Evolutionary conservation across 805 yeast species (phyloP).

Genomic region (Pichia exigua): DNA sequence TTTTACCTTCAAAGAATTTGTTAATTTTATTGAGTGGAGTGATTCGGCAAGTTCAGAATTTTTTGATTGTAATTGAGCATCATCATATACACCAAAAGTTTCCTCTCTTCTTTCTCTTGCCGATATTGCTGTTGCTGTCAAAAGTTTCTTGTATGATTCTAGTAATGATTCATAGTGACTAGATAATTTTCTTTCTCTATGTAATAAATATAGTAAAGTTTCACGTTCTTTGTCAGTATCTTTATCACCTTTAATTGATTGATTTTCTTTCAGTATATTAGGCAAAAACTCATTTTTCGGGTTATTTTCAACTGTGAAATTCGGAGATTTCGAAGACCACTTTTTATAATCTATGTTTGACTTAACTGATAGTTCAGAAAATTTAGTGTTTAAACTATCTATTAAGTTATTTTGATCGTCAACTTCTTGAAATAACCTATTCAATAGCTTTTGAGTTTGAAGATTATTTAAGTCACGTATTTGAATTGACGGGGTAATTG

Average conservation of each 20-base stretch:
- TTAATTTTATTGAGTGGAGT: constrained; percentile 1
- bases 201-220: constrained; percentile 1
- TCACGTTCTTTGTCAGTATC: constrained; percentile 1
- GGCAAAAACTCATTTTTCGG: not conserved
- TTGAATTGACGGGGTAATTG: not conserved
- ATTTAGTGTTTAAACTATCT: constrained; percentile 10
- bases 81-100: constrained; percentile 1
- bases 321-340: not conserved
- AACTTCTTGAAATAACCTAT: constrained; percentile 22
- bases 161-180: constrained; percentile 8
- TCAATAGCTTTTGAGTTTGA: constrained; percentile 19
- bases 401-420: constrained; percentile 24
- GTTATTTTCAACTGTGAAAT: not conserved
- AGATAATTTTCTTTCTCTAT: constrained; percentile 9
- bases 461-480: constrained; percentile 12
- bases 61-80: not conserved
- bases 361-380: constrained; percentile 2
- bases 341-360: constrained; percentile 3
- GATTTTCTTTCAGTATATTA: not conserved
- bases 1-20: not conserved
- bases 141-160: constrained; percentile 11
- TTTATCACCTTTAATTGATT: not conserved
- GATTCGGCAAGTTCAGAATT: not conserved
- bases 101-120: constrained; percentile 2
- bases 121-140: constrained; percentile 8